Conservation (phyloP, 2,329 filamentous ascomycete genomes). For the Huntiella omanensis region DNA sequence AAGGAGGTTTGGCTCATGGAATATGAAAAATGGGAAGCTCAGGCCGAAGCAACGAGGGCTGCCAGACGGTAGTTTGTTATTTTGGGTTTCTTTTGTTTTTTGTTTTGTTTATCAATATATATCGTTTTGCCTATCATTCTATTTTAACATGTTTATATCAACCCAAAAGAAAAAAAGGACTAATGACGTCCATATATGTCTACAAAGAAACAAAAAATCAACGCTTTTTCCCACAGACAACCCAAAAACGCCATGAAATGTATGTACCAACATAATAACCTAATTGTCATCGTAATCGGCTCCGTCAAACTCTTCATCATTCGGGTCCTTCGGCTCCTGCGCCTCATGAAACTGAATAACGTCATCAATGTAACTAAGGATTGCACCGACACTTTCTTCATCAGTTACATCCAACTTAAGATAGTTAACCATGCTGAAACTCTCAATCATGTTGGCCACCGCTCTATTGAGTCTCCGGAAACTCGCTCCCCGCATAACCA, state of each 20-base stretch:
- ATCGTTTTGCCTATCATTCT: neutral
- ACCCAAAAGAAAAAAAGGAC: neutral
- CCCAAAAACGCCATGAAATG: no score
- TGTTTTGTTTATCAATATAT: neutral
- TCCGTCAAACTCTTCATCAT: conserved; percentile 32
- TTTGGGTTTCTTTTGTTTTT: neutral
- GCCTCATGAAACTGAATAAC: conserved; percentile 86
- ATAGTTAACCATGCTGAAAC: conserved; percentile 96
- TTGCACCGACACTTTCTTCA: conserved; percentile 71
- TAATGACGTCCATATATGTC: no score
- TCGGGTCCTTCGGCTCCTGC: conserved; percentile 73
- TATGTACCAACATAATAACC: neutral
- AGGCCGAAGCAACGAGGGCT: conserved; percentile 18
- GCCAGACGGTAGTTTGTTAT: conserved; percentile 9
- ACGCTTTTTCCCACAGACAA: no score
- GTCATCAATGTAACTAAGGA: conserved; percentile 86
- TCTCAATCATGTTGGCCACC: conserved; percentile 81
- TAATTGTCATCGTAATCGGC: conserved; percentile 21
- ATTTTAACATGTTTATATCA: conserved; percentile 1
- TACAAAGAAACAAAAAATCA: no score
- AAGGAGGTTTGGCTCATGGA: conserved; percentile 37
- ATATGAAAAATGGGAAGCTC: conserved; percentile 37
- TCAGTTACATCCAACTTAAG: conserved; percentile 75
- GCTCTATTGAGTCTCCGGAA: conserved; percentile 74
- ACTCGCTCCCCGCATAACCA: conserved; percentile 60